phyloP scores from a whole-genome alignment of 768 basidiomycete genomes.

The Lactarius evosmus region DNA sequence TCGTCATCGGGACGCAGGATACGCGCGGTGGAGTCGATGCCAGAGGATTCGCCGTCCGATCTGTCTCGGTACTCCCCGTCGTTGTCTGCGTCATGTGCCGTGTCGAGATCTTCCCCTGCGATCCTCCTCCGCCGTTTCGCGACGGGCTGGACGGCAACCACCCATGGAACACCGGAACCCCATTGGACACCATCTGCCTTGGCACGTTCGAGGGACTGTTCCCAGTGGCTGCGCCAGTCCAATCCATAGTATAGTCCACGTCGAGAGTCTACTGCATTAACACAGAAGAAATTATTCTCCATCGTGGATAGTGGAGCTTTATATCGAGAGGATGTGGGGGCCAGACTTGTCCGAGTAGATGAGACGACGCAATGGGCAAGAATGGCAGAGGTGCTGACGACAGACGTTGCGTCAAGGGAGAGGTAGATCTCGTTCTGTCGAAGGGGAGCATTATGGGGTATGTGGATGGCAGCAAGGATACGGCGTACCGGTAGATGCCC shows the following conservation, averaged over 20 bases:
- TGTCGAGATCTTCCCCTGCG: slow-evolving; percentile 19
- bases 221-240: slow-evolving; percentile 13
- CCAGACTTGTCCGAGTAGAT: slow-evolving; percentile 16
- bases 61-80: slow-evolving; percentile 25
- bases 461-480: not conserved
- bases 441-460: slow-evolving; percentile 6
- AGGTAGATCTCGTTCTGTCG: slow-evolving; percentile 78
- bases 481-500: slow-evolving; percentile 54
- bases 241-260: slow-evolving; percentile 21
- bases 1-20: slow-evolving; percentile 29
- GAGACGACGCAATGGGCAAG: slow-evolving; percentile 30
- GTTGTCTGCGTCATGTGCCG: slow-evolving; percentile 13
- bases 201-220: slow-evolving; percentile 12
- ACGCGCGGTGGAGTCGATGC: slow-evolving; percentile 35
- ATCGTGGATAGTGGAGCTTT: slow-evolving; percentile 4
- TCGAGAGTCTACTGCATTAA: slow-evolving; percentile 22
- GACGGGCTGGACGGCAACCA: slow-evolving; percentile 17
- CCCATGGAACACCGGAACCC: slow-evolving; percentile 25
- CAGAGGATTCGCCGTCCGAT: slow-evolving; percentile 36
- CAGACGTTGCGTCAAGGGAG: slow-evolving; percentile 31
- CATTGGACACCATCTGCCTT: not conserved
- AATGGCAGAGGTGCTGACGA: slow-evolving; percentile 21
- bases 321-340: slow-evolving; percentile 18
- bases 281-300: slow-evolving; percentile 6
- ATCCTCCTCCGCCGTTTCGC: slow-evolving; percentile 17